Evolutionary conservation across 805 yeast species (phyloP).

Genomic region (Candida caryicola): DNA sequence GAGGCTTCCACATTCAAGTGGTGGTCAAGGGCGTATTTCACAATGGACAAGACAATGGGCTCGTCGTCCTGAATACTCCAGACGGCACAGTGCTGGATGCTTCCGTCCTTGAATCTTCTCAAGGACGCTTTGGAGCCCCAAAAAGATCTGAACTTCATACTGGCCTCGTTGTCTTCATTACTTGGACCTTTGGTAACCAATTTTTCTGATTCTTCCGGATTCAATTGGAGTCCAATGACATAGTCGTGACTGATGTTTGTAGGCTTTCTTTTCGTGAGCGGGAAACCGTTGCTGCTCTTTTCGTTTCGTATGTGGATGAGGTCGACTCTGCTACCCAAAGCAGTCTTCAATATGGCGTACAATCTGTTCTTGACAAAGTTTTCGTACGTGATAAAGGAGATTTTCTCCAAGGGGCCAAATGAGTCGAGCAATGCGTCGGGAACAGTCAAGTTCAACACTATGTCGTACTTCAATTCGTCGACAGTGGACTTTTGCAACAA

Average conservation of each 20-base stretch:
- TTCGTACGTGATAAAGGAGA: constrained; percentile 67
- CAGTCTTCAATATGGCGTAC: constrained; percentile 54
- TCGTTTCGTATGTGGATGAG: constrained; percentile 35
- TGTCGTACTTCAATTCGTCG: constrained; percentile 63
- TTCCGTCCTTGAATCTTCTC: constrained; percentile 90
- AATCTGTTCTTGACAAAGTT: constrained; percentile 61
- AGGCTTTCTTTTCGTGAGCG: constrained; percentile 55
- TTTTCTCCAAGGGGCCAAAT: constrained; percentile 70
- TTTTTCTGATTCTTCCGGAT: constrained; percentile 73
- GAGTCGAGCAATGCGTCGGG: constrained; percentile 40
- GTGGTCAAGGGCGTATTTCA: constrained; percentile 57
- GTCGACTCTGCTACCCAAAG: constrained; percentile 50
- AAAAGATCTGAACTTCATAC: constrained; percentile 66
- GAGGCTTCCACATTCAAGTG: constrained; percentile 55
- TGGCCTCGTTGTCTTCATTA: constrained; percentile 52
- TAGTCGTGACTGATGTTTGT: constrained; percentile 29
- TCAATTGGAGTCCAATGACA: constrained; percentile 62
- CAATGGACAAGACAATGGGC: constrained; percentile 64
- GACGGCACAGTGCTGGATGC: constrained; percentile 84
- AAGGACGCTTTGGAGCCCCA: constrained; percentile 89
- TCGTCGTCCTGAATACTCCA: constrained; percentile 63
- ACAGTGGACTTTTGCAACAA: constrained; percentile 61
- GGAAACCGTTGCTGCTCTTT: constrained; percentile 26
- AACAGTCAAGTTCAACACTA: constrained; percentile 52
- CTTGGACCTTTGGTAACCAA: constrained; percentile 85